Percentiles rank a stretch among this genome's conserved stretches.
Conservation (phyloP, 768 basidiomycete genomes). For the Candolleomyces aberdarensis region DNA sequence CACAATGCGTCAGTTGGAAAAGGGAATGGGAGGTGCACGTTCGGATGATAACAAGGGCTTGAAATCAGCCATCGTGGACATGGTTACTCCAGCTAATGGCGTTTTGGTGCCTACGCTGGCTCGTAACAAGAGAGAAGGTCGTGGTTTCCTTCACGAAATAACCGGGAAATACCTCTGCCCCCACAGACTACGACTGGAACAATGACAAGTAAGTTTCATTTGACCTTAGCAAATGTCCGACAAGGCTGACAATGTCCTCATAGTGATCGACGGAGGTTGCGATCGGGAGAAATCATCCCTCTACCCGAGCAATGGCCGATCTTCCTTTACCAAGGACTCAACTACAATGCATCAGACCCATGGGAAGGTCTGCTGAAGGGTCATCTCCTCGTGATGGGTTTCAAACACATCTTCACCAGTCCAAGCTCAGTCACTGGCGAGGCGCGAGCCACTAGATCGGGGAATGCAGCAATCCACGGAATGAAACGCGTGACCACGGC, state of each 20-base stretch:
- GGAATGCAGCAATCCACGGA: too few relatives aligned
- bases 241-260: neutral
- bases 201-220: constrained; percentile 14
- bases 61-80: neutral
- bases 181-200: constrained; percentile 15
- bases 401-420: neutral
- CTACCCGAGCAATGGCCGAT: neutral
- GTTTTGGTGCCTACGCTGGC: neutral
- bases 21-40: neutral
- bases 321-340: neutral
- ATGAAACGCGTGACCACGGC: too few relatives aligned
- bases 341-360: neutral
- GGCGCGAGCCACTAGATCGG: neutral
- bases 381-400: neutral
- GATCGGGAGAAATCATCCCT: neutral
- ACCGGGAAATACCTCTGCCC: constrained; percentile 15
- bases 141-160: constrained; percentile 12
- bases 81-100: neutral
- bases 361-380: constrained; percentile 1
- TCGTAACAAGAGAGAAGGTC: neutral
- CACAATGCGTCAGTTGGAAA: neutral
- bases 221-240: neutral
- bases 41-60: neutral
- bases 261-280: neutral
- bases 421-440: neutral